Conservation (phyloP, 177 flowering plant genomes). For the Vitis hybrid region DNA sequence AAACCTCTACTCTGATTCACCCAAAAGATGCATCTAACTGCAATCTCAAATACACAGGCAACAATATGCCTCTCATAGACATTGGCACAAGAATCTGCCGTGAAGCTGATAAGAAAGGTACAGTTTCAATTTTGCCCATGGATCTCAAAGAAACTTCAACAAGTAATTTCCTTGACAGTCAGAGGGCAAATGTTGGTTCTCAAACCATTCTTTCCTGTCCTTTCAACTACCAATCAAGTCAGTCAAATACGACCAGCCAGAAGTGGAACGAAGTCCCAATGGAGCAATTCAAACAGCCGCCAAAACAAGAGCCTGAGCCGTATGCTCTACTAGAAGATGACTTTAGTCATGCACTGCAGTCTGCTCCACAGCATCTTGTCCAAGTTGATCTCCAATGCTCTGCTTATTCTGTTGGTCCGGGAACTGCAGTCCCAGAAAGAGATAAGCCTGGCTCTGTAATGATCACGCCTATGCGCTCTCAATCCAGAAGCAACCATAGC, state of each 20-base stretch:
- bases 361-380: not conserved
- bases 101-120: constrained; percentile 13
- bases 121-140: constrained; percentile 12
- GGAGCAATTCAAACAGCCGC: constrained; percentile 11
- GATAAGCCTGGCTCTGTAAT: not conserved
- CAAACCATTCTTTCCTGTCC: constrained; percentile 3
- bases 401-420: not conserved
- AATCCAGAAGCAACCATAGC: not conserved
- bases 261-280: constrained; percentile 7
- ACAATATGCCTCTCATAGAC: not conserved
- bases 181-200: not conserved
- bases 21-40: constrained; percentile 1
- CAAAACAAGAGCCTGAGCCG: constrained; percentile 7
- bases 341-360: not conserved
- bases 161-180: constrained; percentile 1
- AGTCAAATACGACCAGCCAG: not conserved
- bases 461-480: not conserved
- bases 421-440: not conserved
- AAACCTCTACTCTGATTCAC: constrained; percentile 3
- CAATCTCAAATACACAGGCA: constrained; percentile 3
- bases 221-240: constrained; percentile 1
- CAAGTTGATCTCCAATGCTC: not conserved
- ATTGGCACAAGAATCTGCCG: not conserved
- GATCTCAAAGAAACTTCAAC: not conserved
- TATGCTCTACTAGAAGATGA: constrained; percentile 1